Percentiles rank a stretch among this genome's conserved stretches.
These are phyloP conservation scores for Rhinocladiella similis DNA, from an alignment of 2,329 filamentous ascomycete genomes.

Conservation along the genomic window DNA sequence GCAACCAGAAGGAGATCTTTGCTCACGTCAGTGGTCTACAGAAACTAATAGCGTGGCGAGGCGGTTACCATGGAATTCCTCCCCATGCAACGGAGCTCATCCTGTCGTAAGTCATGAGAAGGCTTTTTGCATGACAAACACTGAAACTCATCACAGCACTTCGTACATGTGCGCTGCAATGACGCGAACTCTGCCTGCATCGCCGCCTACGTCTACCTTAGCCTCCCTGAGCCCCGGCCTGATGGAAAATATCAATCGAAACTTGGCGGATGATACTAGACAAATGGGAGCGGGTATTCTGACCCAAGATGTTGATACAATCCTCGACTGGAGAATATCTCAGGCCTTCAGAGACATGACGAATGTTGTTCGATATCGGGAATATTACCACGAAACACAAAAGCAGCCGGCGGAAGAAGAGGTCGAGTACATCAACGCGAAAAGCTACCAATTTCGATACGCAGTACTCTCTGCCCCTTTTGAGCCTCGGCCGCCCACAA, in stretches of 20 bases:
- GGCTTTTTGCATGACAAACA: too few relatives aligned
- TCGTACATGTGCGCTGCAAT: slow-evolving; percentile 19
- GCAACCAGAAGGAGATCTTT: slow-evolving; percentile 17
- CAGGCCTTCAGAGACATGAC: slow-evolving; percentile 17
- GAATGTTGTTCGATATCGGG: slow-evolving; percentile 17
- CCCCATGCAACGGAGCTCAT: slow-evolving; percentile 16
- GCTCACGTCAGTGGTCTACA: slow-evolving; percentile 18
- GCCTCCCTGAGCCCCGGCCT: slow-evolving; percentile 5
- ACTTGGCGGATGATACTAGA: slow-evolving; percentile 9
- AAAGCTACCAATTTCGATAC: slow-evolving; percentile 20
- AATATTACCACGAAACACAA: slow-evolving; percentile 19
- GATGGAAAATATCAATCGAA: slow-evolving; percentile 13
- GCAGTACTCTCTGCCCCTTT: slow-evolving; percentile 13
- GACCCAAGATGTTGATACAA: slow-evolving; percentile 8
- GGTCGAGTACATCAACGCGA: slow-evolving; percentile 16
- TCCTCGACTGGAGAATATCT: slow-evolving; percentile 18
- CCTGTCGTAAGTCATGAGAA: slow-evolving; percentile 9
- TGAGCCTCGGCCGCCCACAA: slow-evolving; percentile 12
- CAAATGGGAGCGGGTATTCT: slow-evolving; percentile 14
- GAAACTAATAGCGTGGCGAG: slow-evolving; percentile 16
- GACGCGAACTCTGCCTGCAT: slow-evolving; percentile 12
- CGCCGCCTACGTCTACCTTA: slow-evolving; percentile 14
- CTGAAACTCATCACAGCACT: slow-evolving; percentile 6
- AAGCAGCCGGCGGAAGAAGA: slow-evolving; percentile 8
- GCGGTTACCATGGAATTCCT: slow-evolving; percentile 17